Conservation (phyloP, 2,329 filamentous ascomycete genomes). For the Fusarium sp. region DNA sequence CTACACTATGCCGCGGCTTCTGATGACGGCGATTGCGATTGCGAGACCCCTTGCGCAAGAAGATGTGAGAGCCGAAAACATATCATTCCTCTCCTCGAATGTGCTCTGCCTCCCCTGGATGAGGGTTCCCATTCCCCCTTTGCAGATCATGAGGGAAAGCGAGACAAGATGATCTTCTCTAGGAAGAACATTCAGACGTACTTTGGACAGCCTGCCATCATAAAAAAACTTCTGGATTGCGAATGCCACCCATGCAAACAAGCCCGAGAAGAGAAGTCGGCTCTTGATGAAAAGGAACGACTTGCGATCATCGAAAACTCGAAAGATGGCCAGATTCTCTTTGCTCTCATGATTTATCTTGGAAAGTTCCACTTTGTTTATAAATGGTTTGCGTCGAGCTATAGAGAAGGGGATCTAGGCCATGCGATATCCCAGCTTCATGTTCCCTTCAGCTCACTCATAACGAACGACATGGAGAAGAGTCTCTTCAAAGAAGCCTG, state of each 20-base stretch:
- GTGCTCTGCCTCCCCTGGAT: neutral
- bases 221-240: neutral
- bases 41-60: neutral
- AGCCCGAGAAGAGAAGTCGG: neutral
- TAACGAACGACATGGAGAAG: neutral
- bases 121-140: neutral
- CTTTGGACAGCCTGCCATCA: neutral
- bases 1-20: neutral
- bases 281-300: neutral
- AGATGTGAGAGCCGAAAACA: neutral
- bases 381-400: neutral
- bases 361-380: neutral
- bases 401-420: neutral
- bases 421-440: neutral
- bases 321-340: neutral
- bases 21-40: neutral
- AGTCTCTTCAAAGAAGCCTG: neutral
- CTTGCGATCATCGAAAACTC: neutral
- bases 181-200: neutral
- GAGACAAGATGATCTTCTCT: neutral
- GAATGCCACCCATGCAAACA: neutral
- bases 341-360: slow-evolving; percentile 1
- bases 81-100: neutral
- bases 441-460: neutral
- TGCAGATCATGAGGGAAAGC: neutral